These are phyloP conservation scores for Iris pallida DNA, from an alignment of 116 monocot species.

Conservation along the genomic window DNA sequence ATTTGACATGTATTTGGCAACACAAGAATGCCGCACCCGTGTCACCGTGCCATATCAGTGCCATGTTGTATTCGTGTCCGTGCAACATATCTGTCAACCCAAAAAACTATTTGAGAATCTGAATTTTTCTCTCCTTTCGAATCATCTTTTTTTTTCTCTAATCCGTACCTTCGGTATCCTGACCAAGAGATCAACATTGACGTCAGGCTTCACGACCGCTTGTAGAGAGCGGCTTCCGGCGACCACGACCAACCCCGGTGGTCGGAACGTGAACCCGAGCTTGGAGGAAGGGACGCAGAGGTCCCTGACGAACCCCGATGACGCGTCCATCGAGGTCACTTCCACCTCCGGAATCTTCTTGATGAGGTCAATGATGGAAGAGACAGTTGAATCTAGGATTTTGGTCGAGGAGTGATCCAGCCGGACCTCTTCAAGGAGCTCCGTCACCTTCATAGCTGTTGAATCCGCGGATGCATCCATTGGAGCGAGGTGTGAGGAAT, in stretches of 20 bases:
- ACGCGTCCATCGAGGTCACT: conserved; percentile 22
- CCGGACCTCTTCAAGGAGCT: conserved; percentile 43
- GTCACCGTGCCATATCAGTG: too few species aligned
- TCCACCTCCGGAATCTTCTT: conserved; percentile 38
- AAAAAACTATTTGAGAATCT: neutral
- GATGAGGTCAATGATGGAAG: conserved; percentile 41
- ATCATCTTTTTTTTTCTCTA: too few species aligned
- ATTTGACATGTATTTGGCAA: too few species aligned
- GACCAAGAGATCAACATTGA: conserved; percentile 68
- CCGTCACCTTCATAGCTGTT: conserved; percentile 40
- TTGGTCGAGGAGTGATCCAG: conserved; percentile 20
- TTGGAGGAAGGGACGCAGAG: conserved; percentile 37
- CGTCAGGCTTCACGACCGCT: conserved; percentile 61
- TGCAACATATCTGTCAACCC: neutral
- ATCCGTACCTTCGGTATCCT: conserved; percentile 76
- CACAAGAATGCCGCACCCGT: too few species aligned
- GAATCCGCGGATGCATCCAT: conserved; percentile 22
- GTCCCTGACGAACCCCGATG: conserved; percentile 34
- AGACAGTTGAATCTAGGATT: conserved; percentile 20
- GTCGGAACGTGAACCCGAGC: conserved; percentile 37
- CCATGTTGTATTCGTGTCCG: too few species aligned
- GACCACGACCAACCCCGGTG: conserved; percentile 43
- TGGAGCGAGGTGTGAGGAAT: too few species aligned
- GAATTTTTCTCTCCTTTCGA: neutral
- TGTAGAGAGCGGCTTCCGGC: conserved; percentile 62